phyloP scores from a whole-genome alignment of 2,329 filamentous ascomycete species.

The Fusarium chaquense region DNA sequence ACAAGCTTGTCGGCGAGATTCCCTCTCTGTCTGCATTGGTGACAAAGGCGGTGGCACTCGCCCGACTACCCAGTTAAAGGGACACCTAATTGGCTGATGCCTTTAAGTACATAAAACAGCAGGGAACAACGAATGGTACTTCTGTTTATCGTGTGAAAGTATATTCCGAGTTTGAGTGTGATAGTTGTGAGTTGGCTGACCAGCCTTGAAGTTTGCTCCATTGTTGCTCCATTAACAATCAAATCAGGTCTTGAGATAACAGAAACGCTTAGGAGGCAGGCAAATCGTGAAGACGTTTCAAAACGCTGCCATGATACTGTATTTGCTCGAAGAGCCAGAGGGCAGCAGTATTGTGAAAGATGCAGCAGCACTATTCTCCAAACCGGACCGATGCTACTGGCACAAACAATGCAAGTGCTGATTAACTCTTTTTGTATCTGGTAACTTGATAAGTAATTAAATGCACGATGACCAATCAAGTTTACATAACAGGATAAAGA shows the following conservation, averaged over 20 bases:
- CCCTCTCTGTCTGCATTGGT: not conserved
- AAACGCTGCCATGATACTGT: not conserved
- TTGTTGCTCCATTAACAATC: not conserved
- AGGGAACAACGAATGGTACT: not conserved
- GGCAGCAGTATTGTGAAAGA: not conserved
- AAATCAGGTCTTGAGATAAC: no score
- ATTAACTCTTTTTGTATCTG: no score
- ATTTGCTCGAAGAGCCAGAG: not conserved
- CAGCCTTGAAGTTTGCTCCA: not conserved
- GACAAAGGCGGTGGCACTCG: constrained; percentile 5
- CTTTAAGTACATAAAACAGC: not conserved
- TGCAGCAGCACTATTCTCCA: not conserved
- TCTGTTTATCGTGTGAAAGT: not conserved
- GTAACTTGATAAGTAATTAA: no score
- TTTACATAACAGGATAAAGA: not conserved
- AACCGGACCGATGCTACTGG: not conserved
- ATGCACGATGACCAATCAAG: no score
- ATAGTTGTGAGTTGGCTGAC: not conserved
- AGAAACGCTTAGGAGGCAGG: not conserved
- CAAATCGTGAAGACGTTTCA: not conserved
- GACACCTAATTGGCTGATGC: not conserved
- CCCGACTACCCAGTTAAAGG: not conserved
- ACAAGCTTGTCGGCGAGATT: not conserved
- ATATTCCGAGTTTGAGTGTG: not conserved
- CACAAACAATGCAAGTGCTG: not conserved